A percentile compares a stretch with the other conserved stretches of the same genome.
phyloP scores from a whole-genome alignment of 176 grass and related monocot species.

The Miscanthus lutarioriparius region DNA sequence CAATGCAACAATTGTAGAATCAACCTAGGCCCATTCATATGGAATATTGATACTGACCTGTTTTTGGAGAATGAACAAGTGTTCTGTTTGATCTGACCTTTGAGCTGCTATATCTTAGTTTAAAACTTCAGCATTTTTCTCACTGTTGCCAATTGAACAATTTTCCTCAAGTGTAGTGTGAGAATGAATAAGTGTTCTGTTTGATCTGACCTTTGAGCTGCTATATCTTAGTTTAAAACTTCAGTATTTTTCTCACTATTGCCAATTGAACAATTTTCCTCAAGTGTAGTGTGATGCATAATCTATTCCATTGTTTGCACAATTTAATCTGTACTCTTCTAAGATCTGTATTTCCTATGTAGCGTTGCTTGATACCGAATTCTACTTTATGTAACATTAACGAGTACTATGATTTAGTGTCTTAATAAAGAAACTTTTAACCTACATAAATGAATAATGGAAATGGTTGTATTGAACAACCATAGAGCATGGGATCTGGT shows the following conservation, averaged over 20 bases:
- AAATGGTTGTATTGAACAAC: background rate
- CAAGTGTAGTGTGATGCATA: background rate
- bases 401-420: background rate
- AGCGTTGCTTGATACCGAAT: background rate
- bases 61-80: background rate
- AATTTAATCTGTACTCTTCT: background rate
- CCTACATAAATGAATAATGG: background rate
- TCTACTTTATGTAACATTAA: background rate
- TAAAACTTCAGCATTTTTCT: background rate
- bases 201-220: background rate
- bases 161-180: background rate
- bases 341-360: background rate
- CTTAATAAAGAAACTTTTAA: background rate
- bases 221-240: background rate
- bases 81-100: background rate
- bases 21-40: background rate
- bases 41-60: background rate
- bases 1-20: background rate
- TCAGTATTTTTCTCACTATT: background rate
- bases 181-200: too few relatives aligned
- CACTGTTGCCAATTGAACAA: background rate
- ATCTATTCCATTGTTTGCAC: background rate
- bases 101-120: background rate
- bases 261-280: background rate
- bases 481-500: slow-evolving; percentile 2